Percentiles rank a stretch among this genome's conserved stretches.
phyloP scores from a whole-genome alignment of 1,284 basidiomycete species.

The Nidula niveotomentosa region DNA sequence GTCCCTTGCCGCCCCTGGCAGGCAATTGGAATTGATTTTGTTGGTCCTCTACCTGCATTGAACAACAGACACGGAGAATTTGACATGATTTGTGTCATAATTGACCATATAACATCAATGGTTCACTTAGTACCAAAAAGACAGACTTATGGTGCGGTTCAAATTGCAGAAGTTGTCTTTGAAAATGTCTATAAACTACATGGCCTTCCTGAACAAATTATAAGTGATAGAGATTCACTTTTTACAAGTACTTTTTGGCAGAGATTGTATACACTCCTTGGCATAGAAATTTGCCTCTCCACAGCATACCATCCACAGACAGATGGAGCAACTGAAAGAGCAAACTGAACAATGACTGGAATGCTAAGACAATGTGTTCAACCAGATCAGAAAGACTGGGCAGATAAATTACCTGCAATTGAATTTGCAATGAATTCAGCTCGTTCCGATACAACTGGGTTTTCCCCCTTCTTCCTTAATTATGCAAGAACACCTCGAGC shows the following conservation, averaged over 20 bases:
- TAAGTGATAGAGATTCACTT: neutral
- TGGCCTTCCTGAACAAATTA: neutral
- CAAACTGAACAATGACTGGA: constrained; percentile 2
- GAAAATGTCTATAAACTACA: neutral
- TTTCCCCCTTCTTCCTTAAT: constrained; percentile 31
- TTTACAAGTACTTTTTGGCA: constrained; percentile 1
- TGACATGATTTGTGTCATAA: neutral
- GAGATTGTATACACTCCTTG: neutral
- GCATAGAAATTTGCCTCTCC: neutral
- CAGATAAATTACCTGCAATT: constrained; percentile 3
- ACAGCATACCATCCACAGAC: constrained; percentile 1
- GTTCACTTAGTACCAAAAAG: neutral
- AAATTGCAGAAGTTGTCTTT: neutral
- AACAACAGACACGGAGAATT: neutral
- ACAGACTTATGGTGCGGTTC: neutral
- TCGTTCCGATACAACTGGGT: constrained; percentile 23
- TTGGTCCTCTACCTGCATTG: neutral
- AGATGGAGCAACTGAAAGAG: constrained; percentile 1
- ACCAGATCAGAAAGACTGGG: constrained; percentile 5
- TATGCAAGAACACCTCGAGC: constrained; percentile 19
- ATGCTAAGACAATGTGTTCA: constrained; percentile 1
- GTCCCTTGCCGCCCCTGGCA: neutral
- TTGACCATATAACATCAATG: constrained; percentile 1
- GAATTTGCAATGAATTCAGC: constrained; percentile 13
- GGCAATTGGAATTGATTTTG: neutral